phyloP scores from a whole-genome alignment of 257 asterid species.

The Lantana camara region DNA sequence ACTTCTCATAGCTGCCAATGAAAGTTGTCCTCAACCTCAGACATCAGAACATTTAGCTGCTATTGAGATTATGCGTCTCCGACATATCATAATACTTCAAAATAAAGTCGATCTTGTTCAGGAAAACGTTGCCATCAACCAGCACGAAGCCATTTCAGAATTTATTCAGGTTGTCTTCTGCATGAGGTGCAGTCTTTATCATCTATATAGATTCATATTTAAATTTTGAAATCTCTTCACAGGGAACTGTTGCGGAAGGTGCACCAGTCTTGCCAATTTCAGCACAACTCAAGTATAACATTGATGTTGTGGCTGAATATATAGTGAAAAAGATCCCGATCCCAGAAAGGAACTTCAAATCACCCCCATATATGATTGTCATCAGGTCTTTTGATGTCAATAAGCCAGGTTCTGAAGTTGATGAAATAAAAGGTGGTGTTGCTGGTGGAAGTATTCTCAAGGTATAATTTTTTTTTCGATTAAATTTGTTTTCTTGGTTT shows the following conservation, averaged over 20 bases:
- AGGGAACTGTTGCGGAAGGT: slow-evolving; percentile 95
- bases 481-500: not conserved
- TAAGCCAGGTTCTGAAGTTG: slow-evolving; percentile 97
- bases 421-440: slow-evolving; percentile 95
- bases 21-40: slow-evolving; percentile 98
- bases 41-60: slow-evolving; percentile 98
- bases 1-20: slow-evolving; percentile 94
- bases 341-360: slow-evolving; percentile 80
- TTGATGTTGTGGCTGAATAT: slow-evolving; percentile 91
- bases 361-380: slow-evolving; percentile 96
- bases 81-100: slow-evolving; percentile 90
- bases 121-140: slow-evolving; percentile 97
- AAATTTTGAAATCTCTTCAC: slow-evolving; percentile 25
- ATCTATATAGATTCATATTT: not conserved
- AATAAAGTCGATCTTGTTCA: slow-evolving; percentile 97
- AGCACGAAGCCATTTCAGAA: slow-evolving; percentile 93
- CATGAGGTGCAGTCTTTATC: slow-evolving; percentile 1
- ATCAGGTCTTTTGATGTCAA: slow-evolving; percentile 97
- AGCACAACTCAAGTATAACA: slow-evolving; percentile 93
- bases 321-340: slow-evolving; percentile 87
- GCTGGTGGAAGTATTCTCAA: slow-evolving; percentile 98
- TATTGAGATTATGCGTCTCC: slow-evolving; percentile 92
- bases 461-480: slow-evolving; percentile 41
- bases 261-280: slow-evolving; percentile 97
- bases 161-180: slow-evolving; percentile 68